Conservation (phyloP, 495 filamentous ascomycete genomes). For the Hypoxylon trugodes region DNA sequence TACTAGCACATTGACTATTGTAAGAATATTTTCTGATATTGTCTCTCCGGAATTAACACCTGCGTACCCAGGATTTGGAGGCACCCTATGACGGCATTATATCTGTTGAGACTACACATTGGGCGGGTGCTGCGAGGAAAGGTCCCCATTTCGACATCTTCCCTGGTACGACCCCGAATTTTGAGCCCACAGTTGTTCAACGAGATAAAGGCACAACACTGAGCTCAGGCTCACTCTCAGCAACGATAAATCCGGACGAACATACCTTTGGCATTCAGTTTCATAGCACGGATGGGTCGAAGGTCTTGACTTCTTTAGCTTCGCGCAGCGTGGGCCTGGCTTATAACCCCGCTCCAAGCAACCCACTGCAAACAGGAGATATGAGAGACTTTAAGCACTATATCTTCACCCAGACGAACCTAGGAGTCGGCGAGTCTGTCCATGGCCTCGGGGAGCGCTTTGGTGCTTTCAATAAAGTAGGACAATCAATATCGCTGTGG, state of each 20-base stretch:
- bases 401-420: slow-evolving; percentile 69
- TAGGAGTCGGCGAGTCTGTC: slow-evolving; percentile 71
- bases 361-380: slow-evolving; percentile 59
- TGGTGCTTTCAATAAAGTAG: slow-evolving; percentile 74
- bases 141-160: slow-evolving; percentile 72
- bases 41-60: no score
- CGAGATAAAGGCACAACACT: slow-evolving; percentile 60
- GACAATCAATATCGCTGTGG: slow-evolving; percentile 72
- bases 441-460: slow-evolving; percentile 78
- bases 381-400: slow-evolving; percentile 65
- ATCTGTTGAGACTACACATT: slow-evolving; percentile 71
- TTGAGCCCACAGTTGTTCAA: slow-evolving; percentile 58
- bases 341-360: slow-evolving; percentile 61
- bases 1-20: slow-evolving; percentile 57
- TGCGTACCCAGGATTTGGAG: slow-evolving; percentile 62
- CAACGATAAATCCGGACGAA: slow-evolving; percentile 59
- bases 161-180: slow-evolving; percentile 57
- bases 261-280: slow-evolving; percentile 68
- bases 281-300: slow-evolving; percentile 54
- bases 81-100: slow-evolving; percentile 68
- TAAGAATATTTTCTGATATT: no score
- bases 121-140: slow-evolving; percentile 63
- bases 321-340: slow-evolving; percentile 67
- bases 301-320: slow-evolving; percentile 66
- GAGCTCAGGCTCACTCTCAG: slow-evolving; percentile 62